A percentile compares a stretch with the other conserved stretches of the same genome.
Evolutionary conservation across 73 alveolate genomes (phyloP).

Genomic region (Paramecium primaurelia): DNA sequence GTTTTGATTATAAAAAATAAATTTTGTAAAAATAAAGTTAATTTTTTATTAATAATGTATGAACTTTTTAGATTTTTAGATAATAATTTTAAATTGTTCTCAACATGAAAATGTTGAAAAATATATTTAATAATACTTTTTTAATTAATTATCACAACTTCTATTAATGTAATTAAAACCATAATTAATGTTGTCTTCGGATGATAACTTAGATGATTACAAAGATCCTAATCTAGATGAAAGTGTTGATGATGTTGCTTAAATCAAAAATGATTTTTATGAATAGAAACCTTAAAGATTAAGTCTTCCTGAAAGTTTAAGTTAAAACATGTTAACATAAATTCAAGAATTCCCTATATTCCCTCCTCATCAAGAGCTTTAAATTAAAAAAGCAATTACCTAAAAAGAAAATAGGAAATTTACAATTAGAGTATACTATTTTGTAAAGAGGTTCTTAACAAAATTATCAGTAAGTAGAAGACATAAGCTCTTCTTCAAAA

Average conservation of each 20-base stretch:
- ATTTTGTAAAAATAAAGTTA: background rate
- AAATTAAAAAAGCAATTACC: background rate
- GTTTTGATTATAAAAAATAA: background rate
- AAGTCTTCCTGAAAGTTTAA: background rate
- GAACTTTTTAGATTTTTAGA: background rate
- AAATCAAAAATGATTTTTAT: background rate
- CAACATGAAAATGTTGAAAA: background rate
- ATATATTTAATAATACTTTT: background rate
- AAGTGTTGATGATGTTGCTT: background rate
- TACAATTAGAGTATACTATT: background rate
- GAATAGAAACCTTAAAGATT: background rate
- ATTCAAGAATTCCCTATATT: background rate
- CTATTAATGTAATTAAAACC: background rate
- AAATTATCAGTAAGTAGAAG: slow-evolving; percentile 16
- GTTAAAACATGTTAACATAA: background rate
- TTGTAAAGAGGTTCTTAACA: background rate
- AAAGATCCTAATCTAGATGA: background rate
- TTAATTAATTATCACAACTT: background rate
- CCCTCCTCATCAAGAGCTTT: background rate
- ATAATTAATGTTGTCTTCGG: background rate
- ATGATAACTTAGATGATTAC: background rate
- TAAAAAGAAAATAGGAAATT: background rate
- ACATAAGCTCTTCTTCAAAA: background rate
- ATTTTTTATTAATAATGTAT: background rate
- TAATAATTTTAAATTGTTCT: background rate